Percentiles rank a stretch among this genome's conserved stretches.
These are phyloP conservation scores for Rhizophora apiculata DNA, from an alignment of 345 rosid genomes.

Conservation along the genomic window DNA sequence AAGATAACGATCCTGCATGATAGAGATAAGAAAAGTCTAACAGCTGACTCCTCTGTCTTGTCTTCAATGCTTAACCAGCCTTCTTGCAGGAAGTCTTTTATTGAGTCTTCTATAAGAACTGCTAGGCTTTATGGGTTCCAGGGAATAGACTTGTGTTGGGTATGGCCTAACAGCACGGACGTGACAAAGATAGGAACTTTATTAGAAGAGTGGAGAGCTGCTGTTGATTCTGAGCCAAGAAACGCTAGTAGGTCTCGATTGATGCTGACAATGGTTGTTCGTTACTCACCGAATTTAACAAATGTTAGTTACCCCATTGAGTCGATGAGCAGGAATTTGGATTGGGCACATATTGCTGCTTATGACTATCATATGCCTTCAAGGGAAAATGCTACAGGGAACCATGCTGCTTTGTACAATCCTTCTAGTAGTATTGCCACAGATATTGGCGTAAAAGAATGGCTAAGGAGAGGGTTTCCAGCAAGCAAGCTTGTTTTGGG, in stretches of 20 bases:
- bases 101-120: conserved; percentile 20
- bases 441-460: conserved; percentile 26
- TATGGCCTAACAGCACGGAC: conserved; percentile 31
- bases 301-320: conserved; percentile 21
- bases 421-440: conserved; percentile 21
- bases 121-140: conserved; percentile 29
- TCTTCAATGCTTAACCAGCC: conserved; percentile 21
- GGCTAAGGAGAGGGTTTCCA: conserved; percentile 28
- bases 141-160: conserved; percentile 32
- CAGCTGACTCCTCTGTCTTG: conserved; percentile 18
- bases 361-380: conserved; percentile 31
- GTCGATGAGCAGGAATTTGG: conserved; percentile 22
- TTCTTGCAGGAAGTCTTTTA: conserved; percentile 23
- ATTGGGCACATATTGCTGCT: conserved; percentile 30
- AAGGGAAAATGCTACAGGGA: conserved; percentile 26
- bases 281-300: conserved; percentile 4
- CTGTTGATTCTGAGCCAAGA: conserved; percentile 17
- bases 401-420: conserved; percentile 29
- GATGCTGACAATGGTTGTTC: conserved; percentile 20
- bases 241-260: not conserved
- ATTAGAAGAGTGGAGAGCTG: conserved; percentile 27
- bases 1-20: too few species aligned
- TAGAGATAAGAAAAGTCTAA: too few species aligned
- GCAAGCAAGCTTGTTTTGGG: conserved; percentile 28
- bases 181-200: conserved; percentile 15